phyloP scores from a whole-genome alignment of 2,329 filamentous ascomycete species.

The Colletotrichum siamense region DNA sequence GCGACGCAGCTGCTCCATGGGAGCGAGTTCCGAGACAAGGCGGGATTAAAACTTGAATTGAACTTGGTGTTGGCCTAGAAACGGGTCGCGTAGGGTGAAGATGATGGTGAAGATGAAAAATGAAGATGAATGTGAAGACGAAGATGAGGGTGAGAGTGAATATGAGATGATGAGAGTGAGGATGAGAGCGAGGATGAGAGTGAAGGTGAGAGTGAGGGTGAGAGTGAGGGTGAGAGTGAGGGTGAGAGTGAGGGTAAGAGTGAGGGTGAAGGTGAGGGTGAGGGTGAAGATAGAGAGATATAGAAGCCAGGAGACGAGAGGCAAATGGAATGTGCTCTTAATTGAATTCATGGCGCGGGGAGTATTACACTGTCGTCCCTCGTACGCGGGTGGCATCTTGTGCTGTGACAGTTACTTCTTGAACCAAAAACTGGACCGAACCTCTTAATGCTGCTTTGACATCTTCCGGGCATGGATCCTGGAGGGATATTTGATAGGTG shows the following conservation, averaged over 20 bases:
- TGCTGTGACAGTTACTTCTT: neutral
- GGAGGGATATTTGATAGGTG: neutral
- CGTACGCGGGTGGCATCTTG: neutral
- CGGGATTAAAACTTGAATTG: accelerated
- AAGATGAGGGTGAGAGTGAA: neutral
- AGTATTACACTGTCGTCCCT: no score
- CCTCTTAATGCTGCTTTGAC: neutral
- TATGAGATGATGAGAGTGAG: no score
- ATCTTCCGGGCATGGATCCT: neutral
- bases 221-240: neutral
- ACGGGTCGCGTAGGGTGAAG: neutral
- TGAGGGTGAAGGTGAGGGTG: no score
- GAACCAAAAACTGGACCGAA: neutral
- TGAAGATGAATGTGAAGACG: no score
- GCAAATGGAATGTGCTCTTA: no score
- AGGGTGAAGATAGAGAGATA: no score
- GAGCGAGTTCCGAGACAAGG: no score
- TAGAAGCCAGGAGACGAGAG: no score
- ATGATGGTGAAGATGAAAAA: no score
- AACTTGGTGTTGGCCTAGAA: neutral
- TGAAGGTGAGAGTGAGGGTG: no score
- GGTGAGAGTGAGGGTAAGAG: no score
- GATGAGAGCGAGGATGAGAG: no score
- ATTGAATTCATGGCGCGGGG: accelerated
- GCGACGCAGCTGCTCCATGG: accelerated